Conservation (phyloP, 179 eudicot genomes). For the Beta macrorhiza region DNA sequence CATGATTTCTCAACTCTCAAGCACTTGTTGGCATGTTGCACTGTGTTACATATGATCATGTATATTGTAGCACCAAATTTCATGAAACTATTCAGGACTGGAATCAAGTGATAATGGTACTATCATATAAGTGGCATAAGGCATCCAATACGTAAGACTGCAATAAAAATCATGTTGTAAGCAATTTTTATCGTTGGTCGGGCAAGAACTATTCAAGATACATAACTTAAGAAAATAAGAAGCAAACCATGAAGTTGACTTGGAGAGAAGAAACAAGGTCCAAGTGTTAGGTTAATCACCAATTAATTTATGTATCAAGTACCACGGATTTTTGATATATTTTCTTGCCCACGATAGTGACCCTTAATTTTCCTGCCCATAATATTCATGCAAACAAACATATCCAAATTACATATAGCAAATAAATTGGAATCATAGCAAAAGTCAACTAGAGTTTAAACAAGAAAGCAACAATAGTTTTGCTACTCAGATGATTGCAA, state of each 20-base stretch:
- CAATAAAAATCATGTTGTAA: too few species aligned
- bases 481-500: not conserved
- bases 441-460: slow-evolving; percentile 23
- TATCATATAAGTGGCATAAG: too few species aligned
- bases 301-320: not conserved
- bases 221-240: not conserved
- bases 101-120: too few species aligned
- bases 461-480: slow-evolving; percentile 11
- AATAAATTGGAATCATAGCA: slow-evolving; percentile 10
- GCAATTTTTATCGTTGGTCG: too few species aligned
- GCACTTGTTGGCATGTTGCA: too few species aligned
- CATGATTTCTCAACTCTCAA: too few species aligned
- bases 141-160: too few species aligned
- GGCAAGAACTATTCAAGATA: not conserved
- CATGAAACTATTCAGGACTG: too few species aligned
- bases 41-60: too few species aligned
- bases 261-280: not conserved
- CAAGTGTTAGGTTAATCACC: slow-evolving; percentile 23
- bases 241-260: not conserved
- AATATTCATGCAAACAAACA: not conserved
- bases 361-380: not conserved
- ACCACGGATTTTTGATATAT: not conserved
- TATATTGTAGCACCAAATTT: too few species aligned
- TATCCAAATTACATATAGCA: not conserved
- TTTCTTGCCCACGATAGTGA: not conserved